phyloP scores from a whole-genome alignment of 75 land plant species.

The Sequoiadendron giganteum region DNA sequence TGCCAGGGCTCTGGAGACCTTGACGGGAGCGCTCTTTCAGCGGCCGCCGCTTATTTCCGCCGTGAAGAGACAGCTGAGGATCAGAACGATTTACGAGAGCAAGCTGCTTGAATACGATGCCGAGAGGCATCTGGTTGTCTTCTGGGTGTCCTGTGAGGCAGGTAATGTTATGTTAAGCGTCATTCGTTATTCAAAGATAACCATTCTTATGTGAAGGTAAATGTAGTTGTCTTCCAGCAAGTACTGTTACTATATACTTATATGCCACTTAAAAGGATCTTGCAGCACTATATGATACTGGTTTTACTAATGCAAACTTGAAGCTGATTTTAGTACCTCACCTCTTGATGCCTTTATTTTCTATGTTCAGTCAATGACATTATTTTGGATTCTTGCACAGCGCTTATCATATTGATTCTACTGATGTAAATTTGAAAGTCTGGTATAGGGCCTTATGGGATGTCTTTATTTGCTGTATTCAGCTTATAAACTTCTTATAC shows the following conservation, averaged over 20 bases:
- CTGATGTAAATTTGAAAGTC: not conserved
- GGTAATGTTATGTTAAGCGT: slow-evolving; percentile 10
- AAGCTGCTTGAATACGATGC: slow-evolving; percentile 89
- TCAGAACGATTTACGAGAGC: slow-evolving; percentile 77
- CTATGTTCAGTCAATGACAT: not conserved
- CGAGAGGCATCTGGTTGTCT: slow-evolving; percentile 80
- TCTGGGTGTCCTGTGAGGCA: slow-evolving; percentile 95
- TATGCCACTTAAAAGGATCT: not conserved
- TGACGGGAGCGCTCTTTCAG: too few relatives aligned
- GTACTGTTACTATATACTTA: too few relatives aligned
- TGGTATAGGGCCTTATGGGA: not conserved
- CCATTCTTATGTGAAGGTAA: too few relatives aligned
- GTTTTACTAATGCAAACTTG: not conserved
- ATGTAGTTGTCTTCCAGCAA: too few relatives aligned
- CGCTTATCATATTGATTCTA: not conserved
- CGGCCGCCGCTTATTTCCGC: too few relatives aligned
- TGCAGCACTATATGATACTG: not conserved
- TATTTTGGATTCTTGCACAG: not conserved
- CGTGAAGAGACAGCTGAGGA: too few relatives aligned
- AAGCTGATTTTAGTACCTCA: not conserved
- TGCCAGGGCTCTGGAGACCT: too few relatives aligned
- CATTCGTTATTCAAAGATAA: too few relatives aligned
- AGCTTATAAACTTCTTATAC: slow-evolving; percentile 94
- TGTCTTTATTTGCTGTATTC: slow-evolving; percentile 10
- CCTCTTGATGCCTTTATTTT: not conserved